Base-by-base conservation (phyloP, 768 basidiomycete genomes). In the Royoungia palumana region DNA sequence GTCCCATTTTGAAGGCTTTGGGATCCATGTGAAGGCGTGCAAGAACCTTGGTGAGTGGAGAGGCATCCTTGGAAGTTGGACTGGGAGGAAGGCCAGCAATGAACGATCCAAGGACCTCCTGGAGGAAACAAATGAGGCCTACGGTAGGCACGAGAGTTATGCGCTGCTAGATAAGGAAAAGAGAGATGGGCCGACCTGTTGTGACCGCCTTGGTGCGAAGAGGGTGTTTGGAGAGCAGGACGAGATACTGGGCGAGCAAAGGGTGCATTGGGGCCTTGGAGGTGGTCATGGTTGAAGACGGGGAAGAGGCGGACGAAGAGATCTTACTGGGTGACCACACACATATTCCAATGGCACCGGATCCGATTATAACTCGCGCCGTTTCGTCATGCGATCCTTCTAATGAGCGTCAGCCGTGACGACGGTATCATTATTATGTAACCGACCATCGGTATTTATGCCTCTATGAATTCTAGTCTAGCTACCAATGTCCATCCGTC, bases 151-250 rank as follows among this genome's bases (percentile, higher is more conserved):
- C 53, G 35, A 50, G 51, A 50, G 51, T 19, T 17, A 24, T n/a
- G 10, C n/a, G 27, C 14, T 40, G 16, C 22, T 11, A 19, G 22
- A 6, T 38, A 14, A 20, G 14, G 17, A 20, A 41, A 10, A 16
- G 28, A 34, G 25, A 43, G 41, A 47, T 24, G 32, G 32, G 16
- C 69, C 40, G 58, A 81, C 87, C 85, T 44, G 85, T 81, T 0
- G 91, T 94, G 55, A 84, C 53, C 8, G 84, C 80, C 71, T 94
- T 94, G 37, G 91, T 94, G 36, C 87, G 76, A 45, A 93, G 71
- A 1, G 91, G 91, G 58, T 87, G 75, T 6, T 71, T 62, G 1
- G 80, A 72, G 43, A 94, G 81, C 60, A 86, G 78, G 14, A 72
- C 67, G 5, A 92, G 77, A 66, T 94, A 94, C 35, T 72, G 79